A percentile compares a stretch with the other conserved stretches of the same genome.
Conservation (phyloP, 305 asterid genomes). For the Plantago lanceolata region DNA sequence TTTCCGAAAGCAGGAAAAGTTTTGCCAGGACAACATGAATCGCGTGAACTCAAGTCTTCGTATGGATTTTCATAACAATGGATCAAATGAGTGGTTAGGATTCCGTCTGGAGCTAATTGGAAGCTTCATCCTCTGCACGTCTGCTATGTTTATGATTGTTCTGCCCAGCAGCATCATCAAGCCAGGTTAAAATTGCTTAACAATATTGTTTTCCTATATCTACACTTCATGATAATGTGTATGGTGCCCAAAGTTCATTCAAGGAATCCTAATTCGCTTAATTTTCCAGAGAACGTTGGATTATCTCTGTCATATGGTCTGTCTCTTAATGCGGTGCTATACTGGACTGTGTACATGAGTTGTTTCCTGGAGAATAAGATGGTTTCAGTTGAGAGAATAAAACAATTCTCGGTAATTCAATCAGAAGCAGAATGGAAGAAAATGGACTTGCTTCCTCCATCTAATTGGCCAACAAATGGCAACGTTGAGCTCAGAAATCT, state of each 20-base stretch:
- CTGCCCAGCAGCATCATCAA: conserved; percentile 90
- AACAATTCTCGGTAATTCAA: conserved; percentile 72
- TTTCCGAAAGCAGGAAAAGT: conserved; percentile 70
- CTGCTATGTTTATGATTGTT: conserved; percentile 74
- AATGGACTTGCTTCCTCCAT: conserved; percentile 54
- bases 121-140: conserved; percentile 72
- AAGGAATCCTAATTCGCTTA: conserved; percentile 10
- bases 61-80: conserved; percentile 93
- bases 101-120: conserved; percentile 85
- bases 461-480: conserved; percentile 78
- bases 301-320: conserved; percentile 82
- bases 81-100: conserved; percentile 95
- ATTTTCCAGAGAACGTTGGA: conserved; percentile 79
- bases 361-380: conserved; percentile 87
- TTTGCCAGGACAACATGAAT: conserved; percentile 60
- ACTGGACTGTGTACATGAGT: conserved; percentile 60
- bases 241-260: not conserved
- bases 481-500: conserved; percentile 59
- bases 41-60: conserved; percentile 74
- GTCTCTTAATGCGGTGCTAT: conserved; percentile 68
- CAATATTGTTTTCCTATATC: not conserved
- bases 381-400: conserved; percentile 96
- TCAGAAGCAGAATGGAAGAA: conserved; percentile 91
- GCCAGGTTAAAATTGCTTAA: conserved; percentile 56
- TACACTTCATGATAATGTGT: not conserved